Evolutionary conservation across 225 moss, liverwort and hornwort genomes (phyloP).

Genomic region (Sphagnum tenellum): DNA sequence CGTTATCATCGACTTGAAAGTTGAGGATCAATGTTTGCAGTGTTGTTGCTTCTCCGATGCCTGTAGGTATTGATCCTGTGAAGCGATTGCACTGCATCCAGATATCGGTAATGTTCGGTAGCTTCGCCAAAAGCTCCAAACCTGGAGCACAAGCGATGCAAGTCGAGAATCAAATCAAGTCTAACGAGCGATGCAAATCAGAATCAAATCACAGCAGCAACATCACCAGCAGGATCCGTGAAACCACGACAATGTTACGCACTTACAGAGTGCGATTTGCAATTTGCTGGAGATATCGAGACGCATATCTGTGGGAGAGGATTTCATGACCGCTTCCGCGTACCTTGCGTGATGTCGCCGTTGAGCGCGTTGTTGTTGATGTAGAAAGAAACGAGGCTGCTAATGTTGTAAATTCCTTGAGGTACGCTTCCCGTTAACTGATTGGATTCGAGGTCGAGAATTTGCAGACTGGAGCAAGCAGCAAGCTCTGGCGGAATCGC

Average conservation of each 20-base stretch:
- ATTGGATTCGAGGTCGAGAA: constrained; percentile 29
- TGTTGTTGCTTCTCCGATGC: constrained; percentile 40
- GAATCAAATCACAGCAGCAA: no score
- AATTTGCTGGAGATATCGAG: no score
- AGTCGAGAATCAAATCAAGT: no score
- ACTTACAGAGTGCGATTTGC: no score
- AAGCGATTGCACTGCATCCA: constrained; percentile 45
- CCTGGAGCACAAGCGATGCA: constrained; percentile 3
- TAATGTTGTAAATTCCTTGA: constrained; percentile 18
- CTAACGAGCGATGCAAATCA: no score
- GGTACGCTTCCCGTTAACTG: constrained; percentile 31
- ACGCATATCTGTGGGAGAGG: no score
- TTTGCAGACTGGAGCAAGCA: constrained; percentile 17
- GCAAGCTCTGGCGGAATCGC: constrained; percentile 25
- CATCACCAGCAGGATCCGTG: no score
- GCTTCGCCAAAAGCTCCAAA: constrained; percentile 32
- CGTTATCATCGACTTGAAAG: constrained; percentile 19
- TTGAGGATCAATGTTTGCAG: constrained; percentile 31
- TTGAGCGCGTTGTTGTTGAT: constrained; percentile 38
- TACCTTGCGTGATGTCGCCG: constrained; percentile 38
- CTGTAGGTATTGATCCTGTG: constrained; percentile 41
- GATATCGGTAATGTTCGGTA: constrained; percentile 25
- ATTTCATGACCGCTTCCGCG: no score
- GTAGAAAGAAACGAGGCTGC: constrained; percentile 21
- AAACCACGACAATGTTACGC: no score